Conservation (phyloP, 495 filamentous ascomycete genomes). For the Xylaria telfairii region DNA sequence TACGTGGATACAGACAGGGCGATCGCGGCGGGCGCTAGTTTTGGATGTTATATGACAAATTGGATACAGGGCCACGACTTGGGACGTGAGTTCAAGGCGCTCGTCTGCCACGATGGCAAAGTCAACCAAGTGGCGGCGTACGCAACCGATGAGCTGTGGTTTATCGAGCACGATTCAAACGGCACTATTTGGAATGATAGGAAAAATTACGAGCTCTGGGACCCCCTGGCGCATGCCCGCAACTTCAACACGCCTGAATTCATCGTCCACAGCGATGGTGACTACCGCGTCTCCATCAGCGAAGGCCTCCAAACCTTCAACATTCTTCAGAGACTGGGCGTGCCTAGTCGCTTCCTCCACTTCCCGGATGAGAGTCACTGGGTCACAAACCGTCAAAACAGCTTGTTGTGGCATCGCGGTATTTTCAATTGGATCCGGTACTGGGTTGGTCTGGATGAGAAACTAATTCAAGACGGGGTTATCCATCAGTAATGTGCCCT, state of each 20-base stretch:
- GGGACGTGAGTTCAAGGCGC: conserved; percentile 31
- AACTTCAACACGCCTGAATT: conserved; percentile 48
- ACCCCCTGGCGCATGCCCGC: conserved; percentile 55
- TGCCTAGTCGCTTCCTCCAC: conserved; percentile 63
- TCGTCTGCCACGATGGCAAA: conserved; percentile 32
- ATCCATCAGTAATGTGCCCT: conserved; percentile 7
- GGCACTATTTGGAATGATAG: conserved; percentile 26
- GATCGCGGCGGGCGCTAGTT: conserved; percentile 28
- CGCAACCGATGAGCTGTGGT: conserved; percentile 18
- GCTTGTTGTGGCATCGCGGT: conserved; percentile 70
- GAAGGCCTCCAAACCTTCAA: conserved; percentile 80
- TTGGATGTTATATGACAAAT: conserved; percentile 34
- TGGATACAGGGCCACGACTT: conserved; percentile 33
- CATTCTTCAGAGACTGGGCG: conserved; percentile 67
- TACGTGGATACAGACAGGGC: conserved; percentile 33
- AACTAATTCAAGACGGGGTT: conserved; percentile 21
- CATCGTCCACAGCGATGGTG: conserved; percentile 62
- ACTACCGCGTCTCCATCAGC: conserved; percentile 72
- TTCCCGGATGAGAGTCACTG: conserved; percentile 65
- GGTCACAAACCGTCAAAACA: conserved; percentile 75
- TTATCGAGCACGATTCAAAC: conserved; percentile 25
- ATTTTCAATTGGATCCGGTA: conserved; percentile 68
- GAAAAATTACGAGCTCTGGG: conserved; percentile 26
- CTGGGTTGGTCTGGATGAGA: conserved; percentile 19
- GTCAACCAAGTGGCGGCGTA: conserved; percentile 19